Conservation (phyloP, 1,139 yeast species). For the Sugiyamaella novakii region DNA sequence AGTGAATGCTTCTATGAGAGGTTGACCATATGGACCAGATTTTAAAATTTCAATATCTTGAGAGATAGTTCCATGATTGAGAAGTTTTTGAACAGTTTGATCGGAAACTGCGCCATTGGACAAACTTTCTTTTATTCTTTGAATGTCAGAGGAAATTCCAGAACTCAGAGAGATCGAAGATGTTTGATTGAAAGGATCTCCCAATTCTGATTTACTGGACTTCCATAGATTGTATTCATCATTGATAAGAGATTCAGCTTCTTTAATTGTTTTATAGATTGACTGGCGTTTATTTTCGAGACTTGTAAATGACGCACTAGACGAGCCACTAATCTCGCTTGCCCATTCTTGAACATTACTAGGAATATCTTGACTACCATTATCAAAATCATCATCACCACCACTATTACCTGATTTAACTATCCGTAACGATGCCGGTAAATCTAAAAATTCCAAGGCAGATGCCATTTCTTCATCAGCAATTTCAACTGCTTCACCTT, state of each 20-base stretch:
- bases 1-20: slow-evolving; percentile 38
- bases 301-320: slow-evolving; percentile 18
- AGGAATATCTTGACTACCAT: slow-evolving; percentile 28
- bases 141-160: slow-evolving; percentile 53
- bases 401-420: slow-evolving; percentile 43
- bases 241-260: slow-evolving; percentile 46
- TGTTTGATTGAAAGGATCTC: slow-evolving; percentile 46
- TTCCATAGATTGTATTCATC: slow-evolving; percentile 45
- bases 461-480: slow-evolving; percentile 79
- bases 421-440: slow-evolving; percentile 67
- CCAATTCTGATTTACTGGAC: slow-evolving; percentile 40
- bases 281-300: slow-evolving; percentile 28
- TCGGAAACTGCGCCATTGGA: slow-evolving; percentile 72
- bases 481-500: slow-evolving; percentile 72
- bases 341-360: slow-evolving; percentile 42
- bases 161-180: slow-evolving; percentile 42
- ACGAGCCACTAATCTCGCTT: slow-evolving; percentile 32
- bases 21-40: slow-evolving; percentile 38
- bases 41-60: slow-evolving; percentile 44
- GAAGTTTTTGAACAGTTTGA: slow-evolving; percentile 52
- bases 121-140: slow-evolving; percentile 62
- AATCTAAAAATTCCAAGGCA: slow-evolving; percentile 73
- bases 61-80: slow-evolving; percentile 42
- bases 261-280: slow-evolving; percentile 39
- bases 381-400: slow-evolving; percentile 2